Evolutionary conservation across 176 grass and related monocot genomes (phyloP).

Genomic region (Triticum turgidum): DNA sequence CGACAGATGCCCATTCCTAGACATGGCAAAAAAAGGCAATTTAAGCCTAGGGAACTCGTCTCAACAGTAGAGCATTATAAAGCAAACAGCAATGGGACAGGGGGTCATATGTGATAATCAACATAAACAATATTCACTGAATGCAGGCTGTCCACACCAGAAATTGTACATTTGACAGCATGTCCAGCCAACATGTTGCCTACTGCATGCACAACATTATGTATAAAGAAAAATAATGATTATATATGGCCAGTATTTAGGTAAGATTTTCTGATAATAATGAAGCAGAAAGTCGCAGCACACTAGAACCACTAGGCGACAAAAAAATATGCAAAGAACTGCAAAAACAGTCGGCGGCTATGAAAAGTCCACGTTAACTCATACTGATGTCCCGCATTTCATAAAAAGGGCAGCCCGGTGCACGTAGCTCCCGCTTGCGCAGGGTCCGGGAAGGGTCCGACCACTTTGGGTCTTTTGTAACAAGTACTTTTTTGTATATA

Average conservation of each 20-base stretch:
- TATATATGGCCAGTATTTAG: not conserved
- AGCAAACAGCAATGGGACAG: not conserved
- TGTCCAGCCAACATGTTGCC: not conserved
- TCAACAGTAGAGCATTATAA: not conserved
- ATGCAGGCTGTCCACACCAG: not conserved
- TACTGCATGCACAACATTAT: slow-evolving; percentile 1
- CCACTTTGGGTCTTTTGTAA: too few species aligned
- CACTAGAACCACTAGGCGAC: not conserved
- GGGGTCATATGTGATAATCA: not conserved
- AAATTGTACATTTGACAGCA: not conserved
- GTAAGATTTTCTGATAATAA: not conserved
- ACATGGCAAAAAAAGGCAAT: not conserved
- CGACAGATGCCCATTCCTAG: not conserved
- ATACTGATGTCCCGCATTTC: not conserved
- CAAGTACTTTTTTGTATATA: not conserved
- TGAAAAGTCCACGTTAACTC: not conserved
- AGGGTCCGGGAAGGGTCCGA: too few species aligned
- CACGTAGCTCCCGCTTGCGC: too few species aligned
- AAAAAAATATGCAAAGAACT: not conserved
- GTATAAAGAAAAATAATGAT: not conserved
- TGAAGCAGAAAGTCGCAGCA: not conserved
- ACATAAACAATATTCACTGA: not conserved
- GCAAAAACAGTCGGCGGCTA: not conserved
- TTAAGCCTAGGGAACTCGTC: not conserved
- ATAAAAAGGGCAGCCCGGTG: too few species aligned